A percentile compares a stretch with the other conserved stretches of the same genome.
These are phyloP conservation scores for Beauveria medogensis DNA, from an alignment of 2,329 filamentous ascomycete genomes.

Conservation along the genomic window DNA sequence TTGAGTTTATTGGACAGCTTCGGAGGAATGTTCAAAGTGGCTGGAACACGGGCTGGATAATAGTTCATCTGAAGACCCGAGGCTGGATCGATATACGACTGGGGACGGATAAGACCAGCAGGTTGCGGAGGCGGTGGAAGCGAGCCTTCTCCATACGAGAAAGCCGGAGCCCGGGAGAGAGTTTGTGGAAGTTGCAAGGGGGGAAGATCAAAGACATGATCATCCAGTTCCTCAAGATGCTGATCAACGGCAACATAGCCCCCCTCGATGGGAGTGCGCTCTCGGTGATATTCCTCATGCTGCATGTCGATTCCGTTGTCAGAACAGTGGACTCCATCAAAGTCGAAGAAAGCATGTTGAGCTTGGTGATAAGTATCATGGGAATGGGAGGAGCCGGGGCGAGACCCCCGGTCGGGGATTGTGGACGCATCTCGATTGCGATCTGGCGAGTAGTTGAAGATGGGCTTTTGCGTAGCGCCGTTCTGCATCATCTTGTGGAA, in stretches of 20 bases:
- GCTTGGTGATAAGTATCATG: conserved; percentile 57
- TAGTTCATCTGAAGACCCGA: conserved; percentile 80
- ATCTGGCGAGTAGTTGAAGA: background rate
- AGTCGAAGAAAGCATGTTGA: conserved; percentile 65
- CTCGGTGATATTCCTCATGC: background rate
- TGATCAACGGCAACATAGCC: background rate
- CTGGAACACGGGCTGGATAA: conserved; percentile 90
- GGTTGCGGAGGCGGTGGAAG: conserved; percentile 14
- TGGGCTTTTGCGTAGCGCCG: background rate
- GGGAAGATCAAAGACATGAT: background rate
- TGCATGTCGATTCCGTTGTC: conserved; percentile 31
- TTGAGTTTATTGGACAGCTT: conserved; percentile 71
- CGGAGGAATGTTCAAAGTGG: conserved; percentile 86
- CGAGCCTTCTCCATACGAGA: background rate
- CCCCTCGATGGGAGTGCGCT: background rate
- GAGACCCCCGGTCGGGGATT: background rate
- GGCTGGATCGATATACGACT: conserved; percentile 54
- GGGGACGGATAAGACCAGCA: conserved; percentile 31
- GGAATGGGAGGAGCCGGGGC: conserved; percentile 41
- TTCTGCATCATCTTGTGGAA: conserved; percentile 24
- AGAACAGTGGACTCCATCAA: conserved; percentile 71
- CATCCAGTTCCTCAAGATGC: background rate
- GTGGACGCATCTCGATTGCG: background rate
- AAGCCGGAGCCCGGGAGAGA: background rate
- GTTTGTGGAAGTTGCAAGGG: background rate